Evolutionary conservation across 2,329 filamentous ascomycete species (phyloP), one percentile per base, ranked within the genome.

Genomic region (Magnaporthales sp.): DNA sequence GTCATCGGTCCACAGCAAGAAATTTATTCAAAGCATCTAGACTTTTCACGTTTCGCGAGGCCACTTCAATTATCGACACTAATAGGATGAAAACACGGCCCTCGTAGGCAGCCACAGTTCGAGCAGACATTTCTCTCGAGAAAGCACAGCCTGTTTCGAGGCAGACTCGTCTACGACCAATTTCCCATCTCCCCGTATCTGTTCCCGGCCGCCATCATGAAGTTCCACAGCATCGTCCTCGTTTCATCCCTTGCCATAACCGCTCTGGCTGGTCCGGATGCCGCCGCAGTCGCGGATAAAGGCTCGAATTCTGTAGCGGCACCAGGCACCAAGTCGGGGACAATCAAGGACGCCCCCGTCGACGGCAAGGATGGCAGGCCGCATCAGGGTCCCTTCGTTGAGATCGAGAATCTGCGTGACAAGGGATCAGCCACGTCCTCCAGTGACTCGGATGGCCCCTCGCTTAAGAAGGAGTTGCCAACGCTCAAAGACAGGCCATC

Each of bases 301-400:
- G 13, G 74, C 56, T 69, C 70, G 56, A 73, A 72, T 63, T 73
- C 75, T 24, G 64, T 69, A 10, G 68, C 73, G 66, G 63, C 70
- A 31, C 66, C 69, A 3, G 29, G 64, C 68, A 69, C 68, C 56
- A 78, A 78, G 66, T 74, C 74, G 10, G 80, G 81, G 32, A 11
- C 56, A 27, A 83, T 80, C 67, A 93, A 93, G 76, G 89, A 95
- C 80, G 92, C 91, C 67, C 94, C 94, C 0, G 89, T 97, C 24
- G 95, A 98, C 75, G 93, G 93, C 62, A 90, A 91, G 72, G 95
- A 98, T 79, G 95, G 95, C 63, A 95, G 93, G 79, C 95, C 95
- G 62, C 94, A 97, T 75, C 87, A 89, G 24, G 95, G 95, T 1
- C 95, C 95, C 6, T 89, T 87, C 74, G 88, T 93, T 67, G 87